Conservation (phyloP, 2,329 filamentous ascomycete species). For the Boeremia lycopersici region DNA sequence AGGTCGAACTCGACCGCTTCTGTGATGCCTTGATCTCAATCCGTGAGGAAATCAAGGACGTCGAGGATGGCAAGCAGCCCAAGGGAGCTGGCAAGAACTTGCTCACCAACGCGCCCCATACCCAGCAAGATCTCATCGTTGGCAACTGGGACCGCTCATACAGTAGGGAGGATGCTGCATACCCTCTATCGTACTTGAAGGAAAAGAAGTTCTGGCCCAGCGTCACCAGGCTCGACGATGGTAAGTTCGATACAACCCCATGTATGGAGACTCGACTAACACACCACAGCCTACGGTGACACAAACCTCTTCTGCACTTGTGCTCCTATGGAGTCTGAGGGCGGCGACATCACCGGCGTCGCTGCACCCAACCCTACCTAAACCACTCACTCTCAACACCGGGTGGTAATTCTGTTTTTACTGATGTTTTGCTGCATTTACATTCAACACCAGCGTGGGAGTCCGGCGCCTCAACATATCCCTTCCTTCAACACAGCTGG, state of each 20-base stretch:
- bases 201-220: conserved; percentile 99
- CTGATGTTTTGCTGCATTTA: conserved; percentile 15
- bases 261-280: conserved; percentile 37
- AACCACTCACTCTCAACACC: conserved; percentile 12
- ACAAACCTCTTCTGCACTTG: conserved; percentile 95
- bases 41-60: conserved; percentile 78
- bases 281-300: conserved; percentile 76
- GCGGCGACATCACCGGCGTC: conserved; percentile 39
- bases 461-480: conserved; percentile 20
- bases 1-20: conserved; percentile 91
- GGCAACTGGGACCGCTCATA: conserved; percentile 85
- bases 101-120: conserved; percentile 87
- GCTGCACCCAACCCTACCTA: conserved; percentile 43
- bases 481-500: conserved; percentile 21
- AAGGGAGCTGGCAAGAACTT: conserved; percentile 71
- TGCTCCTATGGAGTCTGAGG: conserved; percentile 70
- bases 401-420: neutral
- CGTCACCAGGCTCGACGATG: conserved; percentile 85
- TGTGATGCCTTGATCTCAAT: conserved; percentile 89
- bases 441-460: conserved; percentile 21
- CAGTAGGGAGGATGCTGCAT: conserved; percentile 80
- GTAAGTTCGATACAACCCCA: conserved; percentile 57
- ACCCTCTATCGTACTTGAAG: conserved; percentile 78
- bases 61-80: conserved; percentile 80
- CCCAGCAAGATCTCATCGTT: conserved; percentile 76